These are phyloP conservation scores for Pestalotiopsis sp. DNA, from an alignment of 2,329 filamentous ascomycete species.

Conservation along the genomic window DNA sequence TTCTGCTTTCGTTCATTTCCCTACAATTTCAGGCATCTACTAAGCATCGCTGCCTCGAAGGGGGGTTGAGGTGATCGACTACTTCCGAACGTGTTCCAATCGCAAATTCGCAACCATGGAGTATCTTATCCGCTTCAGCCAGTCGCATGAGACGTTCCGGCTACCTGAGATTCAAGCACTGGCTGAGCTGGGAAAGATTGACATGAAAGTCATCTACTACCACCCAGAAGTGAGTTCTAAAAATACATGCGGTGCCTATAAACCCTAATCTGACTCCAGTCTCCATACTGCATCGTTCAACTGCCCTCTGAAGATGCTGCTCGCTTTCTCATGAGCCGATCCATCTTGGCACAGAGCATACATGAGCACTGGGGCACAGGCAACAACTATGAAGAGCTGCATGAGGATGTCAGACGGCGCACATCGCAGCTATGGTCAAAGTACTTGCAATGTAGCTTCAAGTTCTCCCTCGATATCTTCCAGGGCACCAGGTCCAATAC, in stretches of 20 bases:
- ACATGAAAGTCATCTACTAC: constrained; percentile 76
- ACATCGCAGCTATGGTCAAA: constrained; percentile 66
- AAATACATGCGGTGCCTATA: neutral
- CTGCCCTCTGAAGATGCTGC: constrained; percentile 69
- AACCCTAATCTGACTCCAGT: constrained; percentile 51
- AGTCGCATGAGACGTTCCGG: constrained; percentile 89
- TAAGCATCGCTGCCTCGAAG: neutral
- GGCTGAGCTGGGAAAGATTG: constrained; percentile 66
- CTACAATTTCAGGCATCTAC: neutral
- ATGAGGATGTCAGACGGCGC: constrained; percentile 60
- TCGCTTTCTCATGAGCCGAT: constrained; percentile 68
- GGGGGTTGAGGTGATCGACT: neutral
- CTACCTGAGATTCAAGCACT: constrained; percentile 81
- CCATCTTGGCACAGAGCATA: constrained; percentile 80
- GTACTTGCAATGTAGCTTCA: constrained; percentile 72
- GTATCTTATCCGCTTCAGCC: constrained; percentile 87
- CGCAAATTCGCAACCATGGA: constrained; percentile 50
- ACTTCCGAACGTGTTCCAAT: neutral
- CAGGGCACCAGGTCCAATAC: constrained; percentile 67
- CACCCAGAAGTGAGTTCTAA: constrained; percentile 63
- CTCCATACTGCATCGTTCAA: constrained; percentile 80
- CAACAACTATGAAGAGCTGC: constrained; percentile 66
- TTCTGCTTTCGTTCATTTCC: neutral
- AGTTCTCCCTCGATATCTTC: constrained; percentile 83
- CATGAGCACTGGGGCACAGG: constrained; percentile 89